These are phyloP conservation scores for Stygiomarasmius scandens DNA, from an alignment of 1,284 basidiomycete species.

Conservation along the genomic window DNA sequence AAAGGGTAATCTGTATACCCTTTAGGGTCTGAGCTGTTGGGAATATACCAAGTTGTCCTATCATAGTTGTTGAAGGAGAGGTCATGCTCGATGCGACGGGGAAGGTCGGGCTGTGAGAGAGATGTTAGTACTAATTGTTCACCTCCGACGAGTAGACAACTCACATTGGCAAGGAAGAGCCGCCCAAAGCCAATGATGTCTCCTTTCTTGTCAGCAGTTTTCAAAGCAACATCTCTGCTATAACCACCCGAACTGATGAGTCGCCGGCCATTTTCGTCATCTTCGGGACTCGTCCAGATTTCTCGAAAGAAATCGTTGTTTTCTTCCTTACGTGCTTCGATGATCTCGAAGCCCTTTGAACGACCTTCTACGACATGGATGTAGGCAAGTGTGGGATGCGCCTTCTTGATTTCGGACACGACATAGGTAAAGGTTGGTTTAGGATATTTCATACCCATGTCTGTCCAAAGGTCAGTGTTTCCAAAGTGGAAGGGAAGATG, in stretches of 20 bases:
- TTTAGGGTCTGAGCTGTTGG: conserved; percentile 20
- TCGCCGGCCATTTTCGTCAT: conserved; percentile 21
- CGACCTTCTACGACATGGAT: conserved; percentile 48
- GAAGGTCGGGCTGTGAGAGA: conserved; percentile 49
- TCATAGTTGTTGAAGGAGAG: conserved; percentile 28
- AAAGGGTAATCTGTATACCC: conserved; percentile 43
- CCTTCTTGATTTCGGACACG: conserved; percentile 22
- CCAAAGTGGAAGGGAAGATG: background rate
- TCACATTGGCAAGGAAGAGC: conserved; percentile 3
- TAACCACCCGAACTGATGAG: conserved; percentile 44
- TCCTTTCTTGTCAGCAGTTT: conserved; percentile 29
- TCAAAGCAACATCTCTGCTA: conserved; percentile 18
- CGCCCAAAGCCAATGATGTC: conserved; percentile 28
- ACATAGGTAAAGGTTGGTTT: conserved; percentile 35
- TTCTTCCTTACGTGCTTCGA: background rate
- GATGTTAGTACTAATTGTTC: background rate
- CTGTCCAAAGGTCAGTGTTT: conserved; percentile 29
- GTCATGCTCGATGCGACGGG: conserved; percentile 36
- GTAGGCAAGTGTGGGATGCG: conserved; percentile 46
- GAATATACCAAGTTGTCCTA: conserved; percentile 28
- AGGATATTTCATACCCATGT: conserved; percentile 43
- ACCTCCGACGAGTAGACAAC: background rate
- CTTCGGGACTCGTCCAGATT: conserved; percentile 29
- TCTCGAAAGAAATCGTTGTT: conserved; percentile 31
- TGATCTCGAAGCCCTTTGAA: background rate